Conservation (phyloP, 768 basidiomycete genomes). For the Leccinum olivaceopallidum region DNA sequence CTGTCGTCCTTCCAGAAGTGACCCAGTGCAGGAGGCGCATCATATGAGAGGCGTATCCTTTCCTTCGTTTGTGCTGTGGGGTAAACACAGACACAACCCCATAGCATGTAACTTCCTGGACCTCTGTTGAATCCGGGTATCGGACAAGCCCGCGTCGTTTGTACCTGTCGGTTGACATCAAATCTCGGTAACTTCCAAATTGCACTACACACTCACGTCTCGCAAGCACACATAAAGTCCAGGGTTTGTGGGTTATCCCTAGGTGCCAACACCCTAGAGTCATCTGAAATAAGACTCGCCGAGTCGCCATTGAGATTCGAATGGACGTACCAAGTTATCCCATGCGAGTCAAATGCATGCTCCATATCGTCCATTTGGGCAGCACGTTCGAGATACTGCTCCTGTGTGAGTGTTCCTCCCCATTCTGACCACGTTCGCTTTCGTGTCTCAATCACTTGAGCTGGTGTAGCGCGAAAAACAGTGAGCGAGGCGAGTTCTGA, state of each 20-base stretch:
- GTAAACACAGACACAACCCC: conserved; percentile 61
- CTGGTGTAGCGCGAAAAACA: conserved; percentile 48
- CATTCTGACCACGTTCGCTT: conserved; percentile 42
- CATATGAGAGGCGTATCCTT: conserved; percentile 63
- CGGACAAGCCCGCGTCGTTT: conserved; percentile 34
- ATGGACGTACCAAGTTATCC: conserved; percentile 49
- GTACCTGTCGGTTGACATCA: conserved; percentile 28
- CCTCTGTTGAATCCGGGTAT: conserved; percentile 23
- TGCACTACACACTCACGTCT: conserved; percentile 47
- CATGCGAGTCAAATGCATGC: conserved; percentile 44
- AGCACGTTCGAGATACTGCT: conserved; percentile 37
- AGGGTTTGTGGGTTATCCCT: conserved; percentile 49
- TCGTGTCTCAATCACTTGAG: conserved; percentile 45
- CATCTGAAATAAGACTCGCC: neutral
- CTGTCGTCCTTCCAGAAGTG: conserved; percentile 35
- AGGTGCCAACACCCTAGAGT: conserved; percentile 57
- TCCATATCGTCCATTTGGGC: conserved; percentile 41
- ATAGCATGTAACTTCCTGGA: conserved; percentile 45
- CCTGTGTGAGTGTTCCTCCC: conserved; percentile 43
- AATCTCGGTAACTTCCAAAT: neutral
- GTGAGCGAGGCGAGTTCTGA: conserved; percentile 34
- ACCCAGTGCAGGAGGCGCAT: conserved; percentile 65
- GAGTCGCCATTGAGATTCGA: neutral
- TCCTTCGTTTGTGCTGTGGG: conserved; percentile 44
- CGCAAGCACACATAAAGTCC: conserved; percentile 60